Percentiles rank a stretch among this genome's conserved stretches.
These are phyloP conservation scores for Elongisporangium prolatum DNA, from an alignment of 352 stramenopile genomes.

Conservation along the genomic window DNA sequence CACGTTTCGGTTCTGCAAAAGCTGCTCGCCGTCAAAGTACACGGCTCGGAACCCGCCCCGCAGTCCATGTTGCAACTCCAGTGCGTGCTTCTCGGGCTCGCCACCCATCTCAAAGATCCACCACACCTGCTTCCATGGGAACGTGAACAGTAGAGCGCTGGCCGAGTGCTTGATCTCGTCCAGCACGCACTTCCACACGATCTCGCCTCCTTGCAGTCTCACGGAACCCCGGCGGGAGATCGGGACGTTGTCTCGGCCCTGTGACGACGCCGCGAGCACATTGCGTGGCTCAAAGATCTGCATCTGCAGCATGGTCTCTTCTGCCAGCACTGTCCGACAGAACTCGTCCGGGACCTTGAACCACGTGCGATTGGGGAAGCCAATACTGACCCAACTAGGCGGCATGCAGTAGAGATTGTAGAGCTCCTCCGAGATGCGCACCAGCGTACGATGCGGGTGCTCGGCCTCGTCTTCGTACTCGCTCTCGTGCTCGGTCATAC, in stretches of 20 bases:
- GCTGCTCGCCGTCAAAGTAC: conserved; percentile 58
- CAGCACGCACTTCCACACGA: conserved; percentile 56
- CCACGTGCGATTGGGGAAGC: conserved; percentile 73
- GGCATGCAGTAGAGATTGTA: conserved; percentile 78
- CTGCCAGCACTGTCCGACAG: conserved; percentile 54
- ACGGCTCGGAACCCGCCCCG: conserved; percentile 71
- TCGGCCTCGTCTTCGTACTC: neutral
- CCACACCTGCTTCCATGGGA: conserved; percentile 86
- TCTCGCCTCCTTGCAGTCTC: conserved; percentile 37
- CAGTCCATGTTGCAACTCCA: conserved; percentile 77
- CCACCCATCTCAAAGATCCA: conserved; percentile 70
- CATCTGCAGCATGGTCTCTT: conserved; percentile 73
- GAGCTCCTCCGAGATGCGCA: conserved; percentile 66
- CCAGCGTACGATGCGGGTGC: conserved; percentile 27
- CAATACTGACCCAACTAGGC: conserved; percentile 76
- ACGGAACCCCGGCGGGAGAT: conserved; percentile 51
- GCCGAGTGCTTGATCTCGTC: conserved; percentile 84
- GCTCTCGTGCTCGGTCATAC: conserved; percentile 11
- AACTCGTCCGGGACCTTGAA: conserved; percentile 76
- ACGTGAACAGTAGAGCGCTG: conserved; percentile 75
- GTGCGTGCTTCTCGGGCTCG: conserved; percentile 44
- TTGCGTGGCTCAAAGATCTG: conserved; percentile 67
- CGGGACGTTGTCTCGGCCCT: conserved; percentile 63
- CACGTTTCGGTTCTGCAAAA: conserved; percentile 65
- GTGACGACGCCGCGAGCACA: conserved; percentile 64